A percentile compares a stretch with the other conserved stretches of the same genome.
Evolutionary conservation across 2,329 filamentous ascomycete species (phyloP).

Genomic region (Chrysoporthe deuterocubensis): DNA sequence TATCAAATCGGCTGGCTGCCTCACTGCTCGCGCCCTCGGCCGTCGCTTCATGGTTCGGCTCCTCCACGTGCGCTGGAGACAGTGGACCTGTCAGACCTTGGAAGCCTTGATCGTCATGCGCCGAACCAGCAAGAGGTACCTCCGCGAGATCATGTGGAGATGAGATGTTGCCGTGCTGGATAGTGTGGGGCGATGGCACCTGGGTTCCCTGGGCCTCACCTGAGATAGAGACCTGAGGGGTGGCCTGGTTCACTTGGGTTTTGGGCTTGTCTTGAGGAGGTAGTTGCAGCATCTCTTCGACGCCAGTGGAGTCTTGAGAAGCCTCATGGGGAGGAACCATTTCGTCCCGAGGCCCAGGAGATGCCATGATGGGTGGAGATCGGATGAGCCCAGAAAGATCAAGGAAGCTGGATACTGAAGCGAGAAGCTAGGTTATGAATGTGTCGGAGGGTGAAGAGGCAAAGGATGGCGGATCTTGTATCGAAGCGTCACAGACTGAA

Average conservation of each 20-base stretch:
- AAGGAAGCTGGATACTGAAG: neutral
- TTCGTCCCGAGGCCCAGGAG: neutral
- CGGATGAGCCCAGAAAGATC: too few species aligned
- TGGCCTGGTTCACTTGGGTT: too few species aligned
- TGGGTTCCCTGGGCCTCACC: too few species aligned
- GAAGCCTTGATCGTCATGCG: neutral
- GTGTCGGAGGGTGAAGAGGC: neutral
- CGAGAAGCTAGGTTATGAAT: neutral
- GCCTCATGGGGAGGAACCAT: neutral
- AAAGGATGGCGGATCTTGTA: neutral
- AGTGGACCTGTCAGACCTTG: neutral
- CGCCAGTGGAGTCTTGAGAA: neutral
- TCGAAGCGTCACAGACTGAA: too few species aligned
- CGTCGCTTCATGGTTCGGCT: neutral
- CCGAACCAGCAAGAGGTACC: neutral
- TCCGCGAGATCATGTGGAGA: neutral
- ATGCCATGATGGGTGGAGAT: neutral
- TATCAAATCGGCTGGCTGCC: neutral
- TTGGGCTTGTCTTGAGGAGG: too few species aligned
- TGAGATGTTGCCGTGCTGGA: too few species aligned
- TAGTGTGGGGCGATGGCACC: too few species aligned
- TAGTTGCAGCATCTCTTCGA: neutral
- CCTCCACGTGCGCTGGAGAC: neutral
- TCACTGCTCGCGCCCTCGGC: neutral
- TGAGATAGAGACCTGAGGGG: too few species aligned